Evolutionary conservation across 2,329 filamentous ascomycete genomes (phyloP).

Genomic region (Tolypocladium inflatum): DNA sequence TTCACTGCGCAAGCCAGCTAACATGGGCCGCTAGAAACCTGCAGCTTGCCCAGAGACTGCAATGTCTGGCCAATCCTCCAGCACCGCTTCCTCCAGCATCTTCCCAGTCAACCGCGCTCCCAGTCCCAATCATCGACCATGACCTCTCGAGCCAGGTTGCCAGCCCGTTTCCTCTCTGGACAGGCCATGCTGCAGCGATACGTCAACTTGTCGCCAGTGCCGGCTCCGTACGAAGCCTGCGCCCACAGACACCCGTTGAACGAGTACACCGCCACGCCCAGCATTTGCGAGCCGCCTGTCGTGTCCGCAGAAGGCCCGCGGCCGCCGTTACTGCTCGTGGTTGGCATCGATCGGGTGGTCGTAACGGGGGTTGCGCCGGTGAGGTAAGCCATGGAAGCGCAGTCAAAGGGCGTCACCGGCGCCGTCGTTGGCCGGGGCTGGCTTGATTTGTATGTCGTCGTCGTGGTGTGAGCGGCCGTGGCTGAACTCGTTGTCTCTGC

Average conservation of each 20-base stretch:
- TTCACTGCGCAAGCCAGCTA: not conserved
- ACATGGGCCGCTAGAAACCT: too few relatives aligned
- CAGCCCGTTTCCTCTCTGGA: not conserved
- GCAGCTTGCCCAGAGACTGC: too few relatives aligned
- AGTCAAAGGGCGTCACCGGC: not conserved
- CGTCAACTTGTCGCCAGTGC: not conserved
- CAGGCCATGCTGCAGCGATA: slow-evolving; percentile 5
- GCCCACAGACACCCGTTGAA: slow-evolving; percentile 7
- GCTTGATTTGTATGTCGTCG: not conserved
- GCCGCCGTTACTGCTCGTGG: not conserved
- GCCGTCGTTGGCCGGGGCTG: not conserved
- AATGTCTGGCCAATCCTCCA: too few relatives aligned
- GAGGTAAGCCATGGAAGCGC: not conserved
- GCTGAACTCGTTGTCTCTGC: not conserved
- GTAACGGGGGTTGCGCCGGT: not conserved
- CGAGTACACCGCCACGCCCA: slow-evolving; percentile 5
- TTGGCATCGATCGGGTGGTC: not conserved
- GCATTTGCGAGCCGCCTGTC: not conserved
- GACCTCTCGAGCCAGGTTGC: not conserved
- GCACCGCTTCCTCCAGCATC: not conserved
- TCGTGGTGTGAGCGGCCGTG: not conserved
- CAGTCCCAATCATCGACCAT: slow-evolving; percentile 3
- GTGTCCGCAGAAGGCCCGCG: not conserved
- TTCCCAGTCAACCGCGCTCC: not conserved
- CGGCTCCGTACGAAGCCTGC: slow-evolving; percentile 1